phyloP scores from a whole-genome alignment of 306 rosid genomes.

The Prunus kanzakura region DNA sequence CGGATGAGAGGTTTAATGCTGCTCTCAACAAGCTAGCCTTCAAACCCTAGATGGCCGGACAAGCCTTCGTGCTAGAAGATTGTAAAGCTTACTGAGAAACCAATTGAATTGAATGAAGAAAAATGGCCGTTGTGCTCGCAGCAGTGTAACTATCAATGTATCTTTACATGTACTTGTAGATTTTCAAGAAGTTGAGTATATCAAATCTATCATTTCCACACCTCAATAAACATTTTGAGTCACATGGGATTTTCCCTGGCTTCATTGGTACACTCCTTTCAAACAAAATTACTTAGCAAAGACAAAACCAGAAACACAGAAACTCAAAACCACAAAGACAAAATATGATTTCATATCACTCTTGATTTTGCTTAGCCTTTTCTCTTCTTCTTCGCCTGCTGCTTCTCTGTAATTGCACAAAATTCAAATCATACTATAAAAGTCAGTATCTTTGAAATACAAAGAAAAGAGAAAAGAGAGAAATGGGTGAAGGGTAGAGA shows the following conservation, averaged over 20 bases:
- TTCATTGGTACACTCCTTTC: neutral
- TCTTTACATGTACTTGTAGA: neutral
- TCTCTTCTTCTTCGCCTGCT: constrained; percentile 48
- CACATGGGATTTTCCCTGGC: neutral
- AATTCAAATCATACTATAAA: neutral
- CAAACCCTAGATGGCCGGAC: constrained; percentile 33
- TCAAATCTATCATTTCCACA: neutral
- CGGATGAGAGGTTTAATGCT: constrained; percentile 58
- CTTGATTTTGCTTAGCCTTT: neutral
- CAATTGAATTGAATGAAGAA: neutral
- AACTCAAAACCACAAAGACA: neutral
- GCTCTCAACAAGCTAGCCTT: constrained; percentile 61
- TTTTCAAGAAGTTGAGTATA: neutral
- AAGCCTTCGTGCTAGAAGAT: neutral
- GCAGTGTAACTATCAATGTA: neutral
- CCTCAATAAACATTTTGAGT: neutral
- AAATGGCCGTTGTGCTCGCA: neutral
- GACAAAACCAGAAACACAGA: neutral
- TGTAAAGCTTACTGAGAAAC: constrained; percentile 5
- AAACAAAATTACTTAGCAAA: neutral
- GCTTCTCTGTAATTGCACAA: constrained; percentile 43
- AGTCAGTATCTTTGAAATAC: neutral
- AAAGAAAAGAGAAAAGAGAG: neutral
- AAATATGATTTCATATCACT: neutral
- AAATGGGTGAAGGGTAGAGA: constrained; percentile 1